Base-by-base conservation (phyloP, 306 rosid genomes). In the Corylus americana region DNA sequence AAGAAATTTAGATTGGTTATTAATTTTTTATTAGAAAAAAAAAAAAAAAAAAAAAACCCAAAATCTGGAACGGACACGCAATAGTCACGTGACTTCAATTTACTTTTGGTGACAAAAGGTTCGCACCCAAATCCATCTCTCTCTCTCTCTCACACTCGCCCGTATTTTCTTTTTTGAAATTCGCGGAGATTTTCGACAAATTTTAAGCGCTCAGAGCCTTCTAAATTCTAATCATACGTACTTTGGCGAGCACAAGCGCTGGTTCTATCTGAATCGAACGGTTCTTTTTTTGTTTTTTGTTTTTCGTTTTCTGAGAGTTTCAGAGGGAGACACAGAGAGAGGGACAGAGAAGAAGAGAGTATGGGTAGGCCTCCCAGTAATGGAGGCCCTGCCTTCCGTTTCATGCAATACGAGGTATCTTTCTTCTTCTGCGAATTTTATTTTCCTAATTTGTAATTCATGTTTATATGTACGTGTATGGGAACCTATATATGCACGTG, bases 331-430 rank as follows among this genome's bases (percentile, higher is more conserved):
- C 75, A 70, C 75, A n/a, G 5, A 63, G 69, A 49, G 8, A 17
- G 25, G 64, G 47, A 42, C 8, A 6, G 45, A 42, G 54, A 63
- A 16, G 12, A 70, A 74, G 59, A n/a, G 37, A 39, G 35, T 47
- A 95, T 95, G 99, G 99, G 99, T 86, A 86, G 98, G 83, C 99
- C 97, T 76, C 98, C 98, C 55, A 89, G 97, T 49, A 95, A 92
- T 70, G 99, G 99, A 82, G 93, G 92, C 82, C 99, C 99, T 53
- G 90, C 99, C 88, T 95, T 95, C 83, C 98, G 99, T 76, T 95
- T 95, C 90, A 86, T 86, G 16, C 85, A 79, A 62, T 0, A 82
- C 16, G 99, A 95, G 99, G 99, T 95, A 78, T 81, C 53, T 42
- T 48, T 59, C 70, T 55, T 62, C 59, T 22, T 74, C 71, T 17